Evolutionary conservation across 2,329 filamentous ascomycete species (phyloP).

Genomic region (Sporothrix globosa): DNA sequence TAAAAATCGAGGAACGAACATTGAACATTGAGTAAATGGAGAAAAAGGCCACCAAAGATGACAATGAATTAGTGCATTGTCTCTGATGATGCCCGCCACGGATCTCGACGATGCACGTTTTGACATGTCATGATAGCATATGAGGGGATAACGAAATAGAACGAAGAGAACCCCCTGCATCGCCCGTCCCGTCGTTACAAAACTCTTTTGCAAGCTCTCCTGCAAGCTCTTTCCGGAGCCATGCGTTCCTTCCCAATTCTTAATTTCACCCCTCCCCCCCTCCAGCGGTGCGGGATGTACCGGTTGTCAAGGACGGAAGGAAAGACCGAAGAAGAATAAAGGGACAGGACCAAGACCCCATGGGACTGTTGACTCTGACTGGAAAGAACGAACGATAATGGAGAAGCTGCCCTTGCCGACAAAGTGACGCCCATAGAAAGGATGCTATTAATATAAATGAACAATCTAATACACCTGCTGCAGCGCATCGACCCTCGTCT

Average conservation of each 20-base stretch:
- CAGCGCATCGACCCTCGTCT: constrained; percentile 9
- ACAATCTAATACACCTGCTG: constrained; percentile 8
- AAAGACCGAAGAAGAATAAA: neutral
- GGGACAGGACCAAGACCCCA: neutral
- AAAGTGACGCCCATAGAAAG: neutral
- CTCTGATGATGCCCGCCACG: neutral
- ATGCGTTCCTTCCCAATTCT: neutral
- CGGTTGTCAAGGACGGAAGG: neutral
- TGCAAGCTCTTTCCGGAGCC: constrained; percentile 17
- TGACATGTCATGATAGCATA: neutral
- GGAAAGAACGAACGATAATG: neutral
- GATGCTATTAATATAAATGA: neutral
- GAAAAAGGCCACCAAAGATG: neutral
- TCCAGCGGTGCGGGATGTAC: neutral
- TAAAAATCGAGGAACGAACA: too few species aligned
- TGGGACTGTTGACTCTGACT: neutral
- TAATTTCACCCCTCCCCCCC: neutral
- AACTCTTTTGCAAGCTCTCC: neutral
- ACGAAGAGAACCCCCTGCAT: constrained; percentile 12
- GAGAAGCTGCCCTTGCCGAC: neutral
- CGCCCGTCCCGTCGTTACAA: constrained; percentile 7
- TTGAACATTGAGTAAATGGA: neutral
- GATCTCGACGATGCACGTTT: neutral
- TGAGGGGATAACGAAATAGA: neutral
- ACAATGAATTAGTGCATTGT: neutral